Evolutionary conservation across 441 rosid genomes (phyloP), one percentile per base, ranked within the genome.

Genomic region (Populus hybrid): DNA sequence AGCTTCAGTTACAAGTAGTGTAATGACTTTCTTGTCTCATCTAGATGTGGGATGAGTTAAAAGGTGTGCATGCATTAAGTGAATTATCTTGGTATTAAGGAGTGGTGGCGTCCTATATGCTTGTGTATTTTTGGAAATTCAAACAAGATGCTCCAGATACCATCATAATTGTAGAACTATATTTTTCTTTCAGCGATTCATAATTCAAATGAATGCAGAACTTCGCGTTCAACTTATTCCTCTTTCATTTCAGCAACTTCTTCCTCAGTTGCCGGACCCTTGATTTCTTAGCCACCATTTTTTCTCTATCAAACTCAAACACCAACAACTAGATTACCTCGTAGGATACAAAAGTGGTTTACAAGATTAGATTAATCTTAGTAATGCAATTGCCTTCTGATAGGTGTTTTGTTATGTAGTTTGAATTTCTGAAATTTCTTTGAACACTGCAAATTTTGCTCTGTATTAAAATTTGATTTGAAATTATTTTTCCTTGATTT

Each of bases 21-120:
- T 82, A 71, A 79, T 80, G 82, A 81, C 76, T 77, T 81, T 82
- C 79, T 75, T 79, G 73, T 80, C 77, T 75, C 80, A 82, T 84
- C 74, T 80, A n/a, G 81, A 65, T 46, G 77, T 40, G 74, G 76
- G 78, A 76, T 79, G 85, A 77, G 82, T 84, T 77, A 78, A 73
- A 75, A 68, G 66, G 69, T 53, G 32, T 75, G 70, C 67, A 65
- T 35, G 73, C 63, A 70, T 76, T 79, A 12, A 79, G 63, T n/a
- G 46, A 32, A 20, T 35, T 69, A 32, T 38, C 23, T n/a, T 50
- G 69, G 73, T 64, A 69, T 36, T 66, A 42, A 46, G 57, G 35
- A 67, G 7, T 16, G 11, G 10, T 26, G 70, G 12, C 8, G 10
- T 20, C 28, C 53, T 50, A n/a, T 21, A 61, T 61, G 65, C 65